Base-by-base conservation (phyloP, 2,329 filamentous ascomycete genomes). In the Colletotrichum sp. region DNA sequence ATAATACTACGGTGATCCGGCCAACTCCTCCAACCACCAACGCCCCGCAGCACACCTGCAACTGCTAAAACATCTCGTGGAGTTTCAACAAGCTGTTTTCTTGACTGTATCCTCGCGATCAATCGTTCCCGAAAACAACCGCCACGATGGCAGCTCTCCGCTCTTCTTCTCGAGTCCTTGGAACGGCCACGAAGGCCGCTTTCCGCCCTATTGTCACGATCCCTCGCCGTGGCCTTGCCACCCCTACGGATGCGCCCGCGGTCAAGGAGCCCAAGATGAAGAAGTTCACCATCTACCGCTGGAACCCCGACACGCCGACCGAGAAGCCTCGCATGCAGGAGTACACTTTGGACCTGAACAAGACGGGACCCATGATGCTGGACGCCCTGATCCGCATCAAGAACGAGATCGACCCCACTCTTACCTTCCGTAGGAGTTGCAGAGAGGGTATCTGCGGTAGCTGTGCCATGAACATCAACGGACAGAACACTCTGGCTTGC, bases 381-480 rank as follows among this genome's bases (percentile, higher is more conserved):
- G 97, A 99, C 86, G 97, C 97, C 72, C 89, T 99, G 82, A 97
- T 99, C 86, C 91, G 96, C 82, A 98, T 99, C 88, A 99, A 99
- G 94, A 99, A 99, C 87, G 97, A 99, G 91, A 88, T 98, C 78
- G 97, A 99, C 87, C 96, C 97, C 68, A 99, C 97, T 62, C 88
- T 99, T 83, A 99, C 97, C 71, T 99, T 99, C 91, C 92, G 97
- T 85, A 89, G 97, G 86, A 98, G 95, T 87, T 99, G 97, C 89
- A 92, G 97, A 88, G 97, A 99, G 91, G 97, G 97, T 81, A 99
- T 99, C 83, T 99, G 97, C 85, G 97, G 97, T 80, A 98, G 95
- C 87, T 99, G 97, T 86, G 97, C 97, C 80, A 99, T 99, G 97
- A 99, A 99, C 91, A 99, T 99, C 86, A 98, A 99, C 86, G 97